Conservation (phyloP, 2,329 filamentous ascomycete genomes). For the Botrytis squamosa region DNA sequence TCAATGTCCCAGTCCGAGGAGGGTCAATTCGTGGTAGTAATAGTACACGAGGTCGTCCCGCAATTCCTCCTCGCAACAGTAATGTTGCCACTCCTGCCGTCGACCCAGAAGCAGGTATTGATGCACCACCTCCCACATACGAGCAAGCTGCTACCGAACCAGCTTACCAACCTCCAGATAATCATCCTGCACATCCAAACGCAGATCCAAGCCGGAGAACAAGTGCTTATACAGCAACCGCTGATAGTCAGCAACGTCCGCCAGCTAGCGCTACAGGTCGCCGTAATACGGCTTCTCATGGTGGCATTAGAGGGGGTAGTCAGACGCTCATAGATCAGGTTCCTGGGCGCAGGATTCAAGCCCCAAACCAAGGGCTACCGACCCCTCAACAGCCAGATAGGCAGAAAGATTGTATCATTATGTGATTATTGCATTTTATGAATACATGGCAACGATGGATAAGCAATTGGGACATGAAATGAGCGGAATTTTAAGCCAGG, state of each 20-base stretch:
- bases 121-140: conserved; percentile 62
- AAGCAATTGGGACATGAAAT: not conserved
- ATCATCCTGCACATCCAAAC: conserved; percentile 45
- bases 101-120: conserved; percentile 44
- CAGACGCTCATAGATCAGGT: conserved; percentile 28
- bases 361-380: conserved; percentile 17
- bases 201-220: conserved; percentile 26
- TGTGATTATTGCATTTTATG: conserved; percentile 26
- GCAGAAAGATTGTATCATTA: conserved; percentile 35
- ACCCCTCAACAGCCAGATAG: conserved; percentile 15
- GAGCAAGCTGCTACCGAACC: conserved; percentile 60
- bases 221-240: conserved; percentile 29
- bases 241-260: conserved; percentile 8
- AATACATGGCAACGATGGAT: not conserved
- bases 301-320: conserved; percentile 22
- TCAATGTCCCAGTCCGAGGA: not conserved
- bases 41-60: conserved; percentile 16
- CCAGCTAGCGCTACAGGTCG: not conserved
- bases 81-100: conserved; percentile 21
- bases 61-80: conserved; percentile 23
- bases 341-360: conserved; percentile 34
- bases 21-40: conserved; percentile 19
- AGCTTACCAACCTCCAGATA: conserved; percentile 52
- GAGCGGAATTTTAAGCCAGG: not conserved
- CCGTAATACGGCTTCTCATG: not conserved